These are phyloP conservation scores for Backusella westeae DNA, from an alignment of 192 early-diverging fungal species.

Conservation along the genomic window DNA sequence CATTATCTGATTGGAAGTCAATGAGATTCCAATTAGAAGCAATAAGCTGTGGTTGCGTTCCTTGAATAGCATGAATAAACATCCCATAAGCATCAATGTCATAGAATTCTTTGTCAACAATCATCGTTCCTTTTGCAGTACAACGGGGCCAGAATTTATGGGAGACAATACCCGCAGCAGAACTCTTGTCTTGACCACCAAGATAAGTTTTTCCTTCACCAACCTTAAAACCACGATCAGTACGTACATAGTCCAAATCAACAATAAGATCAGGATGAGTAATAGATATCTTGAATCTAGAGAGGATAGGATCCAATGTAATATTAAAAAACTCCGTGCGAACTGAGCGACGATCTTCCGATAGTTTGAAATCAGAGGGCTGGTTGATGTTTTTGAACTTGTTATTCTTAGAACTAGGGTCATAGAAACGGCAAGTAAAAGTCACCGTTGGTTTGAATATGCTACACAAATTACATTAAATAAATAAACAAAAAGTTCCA, in stretches of 20 bases:
- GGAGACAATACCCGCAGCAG: constrained; percentile 56
- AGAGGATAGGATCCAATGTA: constrained; percentile 40
- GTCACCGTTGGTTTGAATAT: constrained; percentile 60
- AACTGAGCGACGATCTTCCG: constrained; percentile 70
- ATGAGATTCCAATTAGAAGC: constrained; percentile 84
- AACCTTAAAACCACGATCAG: constrained; percentile 74
- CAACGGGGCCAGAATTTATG: constrained; percentile 85
- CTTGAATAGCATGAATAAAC: constrained; percentile 84
- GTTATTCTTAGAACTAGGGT: constrained; percentile 58
- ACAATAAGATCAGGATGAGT: constrained; percentile 59
- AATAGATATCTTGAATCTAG: constrained; percentile 51
- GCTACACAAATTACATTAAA: constrained; percentile 12
- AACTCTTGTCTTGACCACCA: constrained; percentile 47
- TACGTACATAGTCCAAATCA: constrained; percentile 59
- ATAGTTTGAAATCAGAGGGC: constrained; percentile 62
- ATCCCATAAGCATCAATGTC: constrained; percentile 67
- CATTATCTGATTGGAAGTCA: constrained; percentile 70
- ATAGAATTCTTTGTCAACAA: constrained; percentile 62
- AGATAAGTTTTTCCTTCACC: constrained; percentile 80
- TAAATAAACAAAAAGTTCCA: constrained; percentile 8
- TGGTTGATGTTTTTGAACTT: constrained; percentile 70
- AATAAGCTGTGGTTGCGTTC: constrained; percentile 80
- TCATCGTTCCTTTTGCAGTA: constrained; percentile 66
- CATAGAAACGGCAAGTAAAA: constrained; percentile 73
- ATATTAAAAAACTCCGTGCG: constrained; percentile 73